Base-by-base conservation (phyloP, 768 basidiomycete genomes). In the Kwoniella mangroviensis region DNA sequence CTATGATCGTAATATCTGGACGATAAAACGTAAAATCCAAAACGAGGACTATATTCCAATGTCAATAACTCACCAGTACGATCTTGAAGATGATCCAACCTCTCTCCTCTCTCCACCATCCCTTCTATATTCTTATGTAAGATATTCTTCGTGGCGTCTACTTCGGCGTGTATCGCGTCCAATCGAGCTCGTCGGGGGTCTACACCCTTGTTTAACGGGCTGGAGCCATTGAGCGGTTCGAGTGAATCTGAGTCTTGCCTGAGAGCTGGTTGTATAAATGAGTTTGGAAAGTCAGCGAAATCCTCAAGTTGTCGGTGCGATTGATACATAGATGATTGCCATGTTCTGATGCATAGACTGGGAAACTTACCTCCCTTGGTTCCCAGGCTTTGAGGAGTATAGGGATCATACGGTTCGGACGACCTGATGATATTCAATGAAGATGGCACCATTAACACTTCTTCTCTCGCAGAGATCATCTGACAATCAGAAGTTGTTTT, bases 71-170 rank as follows among this genome's bases (percentile, higher is more conserved):
- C 59, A 76, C 77, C 70, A 21, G 74, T 69, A 49, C 69, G 55
- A 10, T 73, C 60, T 43, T 75, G 63, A 0, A 79, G 56, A 55
- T 70, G 26, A 52, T 75, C 68, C n/a, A 79, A 51, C 49, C 45
- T 59, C 51, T 73, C 69, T 4, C 75, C 75, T 7, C 78, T 58
- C 58, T 77, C 65, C 15, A 17, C 42, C 10, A 77, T 72, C 5
- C 41, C 63, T 24, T 72, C 61, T 10, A 75, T 75, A 51, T 75
- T 79, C 4, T 68, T 40, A 19, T 66, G 49, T 52, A 75, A 43
- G 19, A 52, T 28, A 17, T 63, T 19, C 42, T 55, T 70, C 11
- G 68, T 63, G n/a, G 68, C 34, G 4, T 71, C 60, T n/a, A 75
- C 26, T n/a, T 65, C 54, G 3, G 52, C 28, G 22, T 73, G 61